Evolutionary conservation across 2,329 filamentous ascomycete genomes (phyloP), one percentile per base, ranked within the genome.

Genomic region (Xylariales sp.): DNA sequence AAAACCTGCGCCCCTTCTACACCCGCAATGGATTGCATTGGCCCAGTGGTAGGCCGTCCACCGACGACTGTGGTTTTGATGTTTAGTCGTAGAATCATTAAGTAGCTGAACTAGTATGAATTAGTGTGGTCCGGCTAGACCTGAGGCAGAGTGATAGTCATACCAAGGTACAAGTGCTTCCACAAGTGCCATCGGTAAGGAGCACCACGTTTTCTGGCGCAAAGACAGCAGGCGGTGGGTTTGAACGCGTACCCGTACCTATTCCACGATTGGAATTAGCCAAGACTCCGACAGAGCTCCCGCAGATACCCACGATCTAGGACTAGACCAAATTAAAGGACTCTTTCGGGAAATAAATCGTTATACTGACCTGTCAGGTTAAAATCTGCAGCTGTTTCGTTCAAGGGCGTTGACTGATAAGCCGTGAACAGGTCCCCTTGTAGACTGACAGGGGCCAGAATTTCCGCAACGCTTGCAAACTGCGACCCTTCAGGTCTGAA

Each of bases 141-240:
- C n/a, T 27, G 24, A 8, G 8, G n/a, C 7, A 8, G n/a, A n/a
- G 7, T n/a, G 24, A n/a, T 27, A n/a, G 24, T 8, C 24, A 27
- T 27, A 27, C 24, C 27, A 76, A 66, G 11, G 73, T 69, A 55
- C 75, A 80, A 2, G 74, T 73, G 1, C 71, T 75, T 12, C 68
- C 70, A 50, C 75, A 80, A 40, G 70, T 70, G 22, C 73, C 74
- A 48, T 79, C 74, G 1, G 70, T 71, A 15, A 77, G 66, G 25
- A 78, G 56, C 21, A 77, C 65, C 15, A 79, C 65, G 51, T 80
- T 66, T 40, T 76, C 68, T 0, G 72, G 62, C 1, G 59, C 57
- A 54, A 80, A 79, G n/a, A 60, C 53, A 4, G 73, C 71, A 25
- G 64, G 53, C 1, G 65, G 63, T 1, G 66, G 58, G 48, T 68